Conservation (phyloP, 2,329 filamentous ascomycete species). For the Claviceps quebecensis region DNA sequence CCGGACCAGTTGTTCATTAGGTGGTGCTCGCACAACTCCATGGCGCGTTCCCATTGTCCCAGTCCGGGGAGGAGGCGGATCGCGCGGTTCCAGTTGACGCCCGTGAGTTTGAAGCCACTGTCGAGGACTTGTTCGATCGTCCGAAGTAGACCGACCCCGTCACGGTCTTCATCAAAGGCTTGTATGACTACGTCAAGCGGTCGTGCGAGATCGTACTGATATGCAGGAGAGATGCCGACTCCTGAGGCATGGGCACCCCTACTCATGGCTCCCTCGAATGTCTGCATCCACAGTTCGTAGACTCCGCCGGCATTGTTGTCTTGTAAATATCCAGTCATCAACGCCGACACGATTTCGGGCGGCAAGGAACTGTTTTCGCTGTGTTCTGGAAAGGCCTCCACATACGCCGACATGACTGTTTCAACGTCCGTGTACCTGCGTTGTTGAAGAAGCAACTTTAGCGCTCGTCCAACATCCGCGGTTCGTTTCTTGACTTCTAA, state of each 20-base stretch:
- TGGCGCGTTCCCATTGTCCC: slow-evolving; percentile 50
- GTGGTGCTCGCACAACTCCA: slow-evolving; percentile 56
- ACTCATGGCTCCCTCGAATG: slow-evolving; percentile 37
- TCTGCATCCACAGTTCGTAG: slow-evolving; percentile 50
- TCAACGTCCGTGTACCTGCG: slow-evolving; percentile 38
- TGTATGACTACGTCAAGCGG: slow-evolving; percentile 35
- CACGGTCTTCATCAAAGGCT: slow-evolving; percentile 24
- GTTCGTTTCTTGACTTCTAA: slow-evolving; percentile 15
- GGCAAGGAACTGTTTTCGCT: slow-evolving; percentile 27
- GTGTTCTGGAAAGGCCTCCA: slow-evolving; percentile 23
- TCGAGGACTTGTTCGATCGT: slow-evolving; percentile 41
- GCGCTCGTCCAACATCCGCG: slow-evolving; percentile 18
- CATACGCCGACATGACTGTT: slow-evolving; percentile 42
- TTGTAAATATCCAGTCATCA: slow-evolving; percentile 54
- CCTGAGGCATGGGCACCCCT: slow-evolving; percentile 12
- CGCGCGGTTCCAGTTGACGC: slow-evolving; percentile 67
- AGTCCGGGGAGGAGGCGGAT: slow-evolving; percentile 52
- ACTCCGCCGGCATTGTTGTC: slow-evolving; percentile 46
- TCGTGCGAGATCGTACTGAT: slow-evolving; percentile 39
- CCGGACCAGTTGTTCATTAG: slow-evolving; percentile 71
- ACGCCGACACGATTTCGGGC: slow-evolving; percentile 41
- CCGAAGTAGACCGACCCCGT: slow-evolving; percentile 32
- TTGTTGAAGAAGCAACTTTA: slow-evolving; percentile 20
- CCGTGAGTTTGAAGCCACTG: slow-evolving; percentile 61
- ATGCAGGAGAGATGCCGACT: slow-evolving; percentile 25